phyloP scores from a whole-genome alignment of 75 land plant species.

The Cupressus sempervirens region DNA sequence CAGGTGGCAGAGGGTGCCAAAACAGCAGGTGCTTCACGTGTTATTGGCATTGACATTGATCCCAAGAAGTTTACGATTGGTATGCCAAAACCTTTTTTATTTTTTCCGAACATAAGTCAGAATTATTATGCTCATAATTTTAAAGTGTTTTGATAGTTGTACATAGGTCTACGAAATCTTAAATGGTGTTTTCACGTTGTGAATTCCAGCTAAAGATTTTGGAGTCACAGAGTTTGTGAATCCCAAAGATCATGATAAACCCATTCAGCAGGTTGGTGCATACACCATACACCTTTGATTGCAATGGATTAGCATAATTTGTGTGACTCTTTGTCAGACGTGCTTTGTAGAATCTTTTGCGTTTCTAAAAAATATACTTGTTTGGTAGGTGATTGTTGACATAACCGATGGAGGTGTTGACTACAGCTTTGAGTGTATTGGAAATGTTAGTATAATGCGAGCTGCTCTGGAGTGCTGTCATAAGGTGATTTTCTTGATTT shows the following conservation, averaged over 20 bases:
- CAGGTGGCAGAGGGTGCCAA: slow-evolving; percentile 95
- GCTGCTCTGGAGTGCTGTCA: slow-evolving; percentile 85
- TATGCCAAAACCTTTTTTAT: slow-evolving; percentile 11
- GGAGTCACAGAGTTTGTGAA: slow-evolving; percentile 85
- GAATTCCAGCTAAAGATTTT: slow-evolving; percentile 71
- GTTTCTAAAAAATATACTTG: slow-evolving; percentile 7
- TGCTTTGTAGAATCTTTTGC: background rate
- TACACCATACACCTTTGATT: background rate
- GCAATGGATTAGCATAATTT: too few species aligned
- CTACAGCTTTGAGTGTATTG: slow-evolving; percentile 97
- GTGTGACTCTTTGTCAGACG: slow-evolving; percentile 5
- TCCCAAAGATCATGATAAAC: slow-evolving; percentile 79
- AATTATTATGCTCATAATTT: background rate
- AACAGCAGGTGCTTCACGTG: slow-evolving; percentile 77
- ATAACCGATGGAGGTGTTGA: slow-evolving; percentile 93
- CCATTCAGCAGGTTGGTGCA: slow-evolving; percentile 67
- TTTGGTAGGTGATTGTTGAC: slow-evolving; percentile 46
- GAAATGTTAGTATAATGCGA: slow-evolving; percentile 87
- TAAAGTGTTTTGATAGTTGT: background rate
- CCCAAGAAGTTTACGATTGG: slow-evolving; percentile 71
- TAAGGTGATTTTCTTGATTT: slow-evolving; percentile 42
- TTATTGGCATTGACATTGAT: slow-evolving; percentile 84
- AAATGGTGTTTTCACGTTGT: background rate
- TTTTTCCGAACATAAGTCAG: background rate
- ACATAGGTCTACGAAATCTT: background rate